phyloP scores from a whole-genome alignment of 257 asterid species.

The Solanum gracilifrons region DNA sequence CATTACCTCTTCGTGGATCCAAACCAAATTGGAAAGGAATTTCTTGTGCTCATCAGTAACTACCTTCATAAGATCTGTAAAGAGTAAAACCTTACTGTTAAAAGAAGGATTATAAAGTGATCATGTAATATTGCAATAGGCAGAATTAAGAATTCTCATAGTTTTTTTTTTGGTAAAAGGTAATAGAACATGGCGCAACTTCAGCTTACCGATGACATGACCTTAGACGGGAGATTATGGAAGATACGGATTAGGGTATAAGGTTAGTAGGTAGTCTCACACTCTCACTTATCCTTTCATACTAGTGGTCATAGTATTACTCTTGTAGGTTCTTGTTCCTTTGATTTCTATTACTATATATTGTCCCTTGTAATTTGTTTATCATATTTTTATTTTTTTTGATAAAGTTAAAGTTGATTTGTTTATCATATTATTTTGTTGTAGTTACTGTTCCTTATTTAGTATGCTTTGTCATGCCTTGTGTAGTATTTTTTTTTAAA shows the following conservation, averaged over 20 bases:
- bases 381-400: too few relatives aligned
- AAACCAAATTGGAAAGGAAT: slow-evolving; percentile 76
- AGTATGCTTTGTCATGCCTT: neutral
- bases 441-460: neutral
- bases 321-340: neutral
- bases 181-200: neutral
- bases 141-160: neutral
- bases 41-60: slow-evolving; percentile 84
- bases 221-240: neutral
- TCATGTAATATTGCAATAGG: neutral
- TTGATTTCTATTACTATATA: neutral
- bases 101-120: neutral
- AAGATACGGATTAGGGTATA: neutral
- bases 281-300: neutral
- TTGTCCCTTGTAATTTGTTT: too few relatives aligned
- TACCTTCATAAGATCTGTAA: slow-evolving; percentile 58
- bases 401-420: too few relatives aligned
- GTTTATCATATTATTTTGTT: too few relatives aligned
- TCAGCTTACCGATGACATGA: neutral
- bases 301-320: neutral
- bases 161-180: neutral
- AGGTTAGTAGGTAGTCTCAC: neutral
- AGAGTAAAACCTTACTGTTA: neutral
- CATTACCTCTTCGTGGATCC: slow-evolving; percentile 88
- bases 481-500: neutral